A percentile compares a stretch with the other conserved stretches of the same genome.
Evolutionary conservation across 306 rosid species (phyloP).

Genomic region (Delonix regia): DNA sequence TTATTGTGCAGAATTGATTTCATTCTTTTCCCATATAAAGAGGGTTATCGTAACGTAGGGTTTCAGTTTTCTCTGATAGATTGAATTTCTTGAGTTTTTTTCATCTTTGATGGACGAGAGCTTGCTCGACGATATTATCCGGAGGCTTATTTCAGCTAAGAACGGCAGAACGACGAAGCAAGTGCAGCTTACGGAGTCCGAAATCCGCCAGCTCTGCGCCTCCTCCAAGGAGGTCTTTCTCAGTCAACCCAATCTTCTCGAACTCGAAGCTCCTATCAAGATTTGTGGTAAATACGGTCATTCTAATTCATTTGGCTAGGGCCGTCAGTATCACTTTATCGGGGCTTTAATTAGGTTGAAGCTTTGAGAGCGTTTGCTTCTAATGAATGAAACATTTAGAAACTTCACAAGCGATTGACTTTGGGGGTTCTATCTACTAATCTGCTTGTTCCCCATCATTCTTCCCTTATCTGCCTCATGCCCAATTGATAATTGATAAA

Average conservation of each 20-base stretch:
- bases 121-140: constrained; percentile 22
- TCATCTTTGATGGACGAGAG: constrained; percentile 11
- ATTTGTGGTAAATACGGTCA: constrained; percentile 5
- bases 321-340: not conserved
- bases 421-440: not conserved
- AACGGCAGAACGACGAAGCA: constrained; percentile 26
- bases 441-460: not conserved
- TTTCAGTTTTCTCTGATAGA: constrained; percentile 16
- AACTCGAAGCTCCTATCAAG: constrained; percentile 24
- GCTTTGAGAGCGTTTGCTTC: not conserved
- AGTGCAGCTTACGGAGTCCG: constrained; percentile 14
- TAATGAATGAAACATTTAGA: not conserved
- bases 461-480: not conserved
- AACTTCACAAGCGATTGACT: not conserved
- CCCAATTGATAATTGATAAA: not conserved
- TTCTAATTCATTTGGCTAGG: not conserved
- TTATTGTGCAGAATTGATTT: not conserved
- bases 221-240: constrained; percentile 21
- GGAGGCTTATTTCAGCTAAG: constrained; percentile 18
- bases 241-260: constrained; percentile 24
- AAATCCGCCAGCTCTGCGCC: constrained; percentile 14
- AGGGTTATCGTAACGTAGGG: constrained; percentile 12
- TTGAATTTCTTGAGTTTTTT: not conserved
- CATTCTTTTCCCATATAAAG: not conserved
- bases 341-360: not conserved